Percentiles rank a stretch among this genome's conserved stretches.
phyloP scores from a whole-genome alignment of 2,329 filamentous ascomycete genomes.

The Sporothrix variecibatus region DNA sequence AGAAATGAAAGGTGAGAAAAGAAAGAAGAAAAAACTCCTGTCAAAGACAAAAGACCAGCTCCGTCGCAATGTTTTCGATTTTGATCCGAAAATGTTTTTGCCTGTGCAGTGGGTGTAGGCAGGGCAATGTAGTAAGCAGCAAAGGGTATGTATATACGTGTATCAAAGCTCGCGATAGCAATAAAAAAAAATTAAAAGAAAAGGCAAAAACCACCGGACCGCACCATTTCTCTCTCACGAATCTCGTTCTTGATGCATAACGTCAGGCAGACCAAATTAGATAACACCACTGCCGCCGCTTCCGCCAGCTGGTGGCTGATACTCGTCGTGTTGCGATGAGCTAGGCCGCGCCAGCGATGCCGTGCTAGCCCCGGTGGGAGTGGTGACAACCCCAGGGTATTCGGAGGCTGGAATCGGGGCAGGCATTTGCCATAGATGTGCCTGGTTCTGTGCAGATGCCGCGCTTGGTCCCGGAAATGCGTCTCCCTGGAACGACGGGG shows the following conservation, averaged over 20 bases:
- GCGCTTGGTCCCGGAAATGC: neutral
- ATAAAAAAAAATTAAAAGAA: neutral
- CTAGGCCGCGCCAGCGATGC: neutral
- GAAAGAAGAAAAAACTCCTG: neutral
- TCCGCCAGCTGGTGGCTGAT: neutral
- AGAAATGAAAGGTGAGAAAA: neutral
- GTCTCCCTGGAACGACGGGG: neutral
- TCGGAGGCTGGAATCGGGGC: neutral
- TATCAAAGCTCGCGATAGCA: neutral
- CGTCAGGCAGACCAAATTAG: too few species aligned
- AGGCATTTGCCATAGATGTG: neutral
- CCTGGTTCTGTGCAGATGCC: neutral
- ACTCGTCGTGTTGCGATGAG: neutral
- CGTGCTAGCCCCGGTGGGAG: neutral
- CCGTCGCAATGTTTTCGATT: neutral
- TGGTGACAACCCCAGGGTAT: neutral
- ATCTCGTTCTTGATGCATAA: neutral
- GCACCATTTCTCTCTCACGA: neutral
- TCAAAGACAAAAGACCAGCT: neutral
- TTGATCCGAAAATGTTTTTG: neutral
- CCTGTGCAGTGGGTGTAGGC: neutral
- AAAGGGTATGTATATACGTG: constrained; percentile 8
- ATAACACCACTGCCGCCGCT: neutral
- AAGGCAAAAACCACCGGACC: neutral
- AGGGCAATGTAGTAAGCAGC: neutral